Evolutionary conservation across 2,329 filamentous ascomycete genomes (phyloP).

Genomic region (Aspergillus luchuensis): DNA sequence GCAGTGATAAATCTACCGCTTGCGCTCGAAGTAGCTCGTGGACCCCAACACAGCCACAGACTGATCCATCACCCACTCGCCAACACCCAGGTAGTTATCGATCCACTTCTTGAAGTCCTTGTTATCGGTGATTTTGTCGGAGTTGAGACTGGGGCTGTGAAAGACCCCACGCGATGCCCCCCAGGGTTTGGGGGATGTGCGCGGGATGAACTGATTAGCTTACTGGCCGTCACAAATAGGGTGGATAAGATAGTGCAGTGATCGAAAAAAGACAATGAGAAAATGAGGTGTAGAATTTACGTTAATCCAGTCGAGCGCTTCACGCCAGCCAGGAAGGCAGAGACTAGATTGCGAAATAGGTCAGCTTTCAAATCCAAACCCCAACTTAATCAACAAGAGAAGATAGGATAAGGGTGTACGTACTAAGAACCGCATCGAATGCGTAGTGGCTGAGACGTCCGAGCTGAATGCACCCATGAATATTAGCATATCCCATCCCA

Average conservation of each 20-base stretch:
- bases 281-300: slow-evolving; percentile 62
- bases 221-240: neutral
- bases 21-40: slow-evolving; percentile 89
- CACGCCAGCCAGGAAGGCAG: slow-evolving; percentile 93
- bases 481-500: slow-evolving; percentile 3
- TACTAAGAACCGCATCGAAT: slow-evolving; percentile 91
- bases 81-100: slow-evolving; percentile 88
- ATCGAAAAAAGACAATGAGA: slow-evolving; percentile 15
- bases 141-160: slow-evolving; percentile 72
- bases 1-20: slow-evolving; percentile 57
- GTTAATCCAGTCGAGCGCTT: slow-evolving; percentile 96
- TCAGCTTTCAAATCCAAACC: slow-evolving; percentile 10
- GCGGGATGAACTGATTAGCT: slow-evolving; percentile 34
- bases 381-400: neutral
- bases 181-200: slow-evolving; percentile 21
- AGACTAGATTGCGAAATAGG: slow-evolving; percentile 60
- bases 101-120: slow-evolving; percentile 86
- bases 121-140: slow-evolving; percentile 80
- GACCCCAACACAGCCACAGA: slow-evolving; percentile 88
- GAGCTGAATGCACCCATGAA: slow-evolving; percentile 61
- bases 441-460: slow-evolving; percentile 92
- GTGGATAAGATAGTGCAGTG: neutral
- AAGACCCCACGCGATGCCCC: slow-evolving; percentile 33
- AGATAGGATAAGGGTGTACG: slow-evolving; percentile 38
- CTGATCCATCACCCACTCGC: slow-evolving; percentile 98